phyloP scores from a whole-genome alignment of 2,329 filamentous ascomycete species.

The Aureobasidium vineae region DNA sequence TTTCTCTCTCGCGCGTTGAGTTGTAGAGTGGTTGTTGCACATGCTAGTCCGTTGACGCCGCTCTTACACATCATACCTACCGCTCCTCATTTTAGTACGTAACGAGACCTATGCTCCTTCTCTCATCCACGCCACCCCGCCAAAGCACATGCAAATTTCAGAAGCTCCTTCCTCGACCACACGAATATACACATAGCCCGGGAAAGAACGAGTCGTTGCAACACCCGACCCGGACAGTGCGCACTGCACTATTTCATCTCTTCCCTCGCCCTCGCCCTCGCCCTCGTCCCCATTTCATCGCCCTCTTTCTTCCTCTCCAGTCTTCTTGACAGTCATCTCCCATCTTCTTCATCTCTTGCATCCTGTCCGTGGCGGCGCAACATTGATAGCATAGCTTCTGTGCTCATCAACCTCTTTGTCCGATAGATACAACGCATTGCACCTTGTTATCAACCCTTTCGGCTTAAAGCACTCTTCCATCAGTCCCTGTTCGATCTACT shows the following conservation, averaged over 20 bases:
- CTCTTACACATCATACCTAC: slow-evolving; percentile 28
- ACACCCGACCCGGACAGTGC: slow-evolving; percentile 5
- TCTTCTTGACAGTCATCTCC: slow-evolving; percentile 32
- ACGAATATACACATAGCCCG: slow-evolving; percentile 24
- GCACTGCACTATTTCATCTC: not conserved
- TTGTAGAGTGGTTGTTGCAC: not conserved
- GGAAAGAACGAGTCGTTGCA: slow-evolving; percentile 20
- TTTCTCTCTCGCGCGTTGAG: not conserved
- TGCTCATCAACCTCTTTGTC: slow-evolving; percentile 37
- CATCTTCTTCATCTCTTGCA: slow-evolving; percentile 41
- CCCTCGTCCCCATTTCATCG: slow-evolving; percentile 6
- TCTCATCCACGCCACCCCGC: slow-evolving; percentile 25
- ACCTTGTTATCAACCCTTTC: slow-evolving; percentile 23
- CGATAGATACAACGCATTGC: slow-evolving; percentile 25
- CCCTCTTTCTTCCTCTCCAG: slow-evolving; percentile 28
- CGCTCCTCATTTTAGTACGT: slow-evolving; percentile 22
- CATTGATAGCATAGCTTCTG: slow-evolving; percentile 39
- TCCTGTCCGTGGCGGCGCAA: slow-evolving; percentile 36
- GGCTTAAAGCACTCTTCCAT: slow-evolving; percentile 4
- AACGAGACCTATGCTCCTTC: slow-evolving; percentile 26
- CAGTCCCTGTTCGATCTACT: slow-evolving; percentile 5
- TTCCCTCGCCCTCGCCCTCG: not conserved
- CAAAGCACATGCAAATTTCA: slow-evolving; percentile 27
- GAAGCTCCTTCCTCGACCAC: slow-evolving; percentile 28
- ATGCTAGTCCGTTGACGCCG: not conserved